Evolutionary conservation across 352 stramenopile genomes (phyloP), one percentile per base, ranked within the genome.

Genomic region (Nothophytophthora sp.): DNA sequence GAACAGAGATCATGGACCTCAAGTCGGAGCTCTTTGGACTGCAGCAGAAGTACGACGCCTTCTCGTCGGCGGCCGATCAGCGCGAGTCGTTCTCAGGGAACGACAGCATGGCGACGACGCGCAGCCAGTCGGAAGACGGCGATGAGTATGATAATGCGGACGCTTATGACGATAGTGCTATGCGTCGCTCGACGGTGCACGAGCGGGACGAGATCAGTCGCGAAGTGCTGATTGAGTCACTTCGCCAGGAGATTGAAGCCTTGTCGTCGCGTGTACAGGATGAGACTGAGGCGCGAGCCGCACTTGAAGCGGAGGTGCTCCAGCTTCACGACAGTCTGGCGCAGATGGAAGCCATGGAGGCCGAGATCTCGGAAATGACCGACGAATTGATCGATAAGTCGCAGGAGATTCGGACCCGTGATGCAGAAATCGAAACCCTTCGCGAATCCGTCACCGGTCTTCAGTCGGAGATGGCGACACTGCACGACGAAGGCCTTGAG

Each of bases 1-100:
- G 84, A 3, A 89, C 77, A 0, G 80, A 95, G 61, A 91, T 95
- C 33, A 71, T 92, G 65, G 84, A 95, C 51, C 76, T 95, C 48
- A 88, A 95, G 55, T 92, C 81, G 39, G 84, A 95, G 63, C 60
- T 95, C 8, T 90, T 79, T 35, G 70, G 70, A 19, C 60, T 94
- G 16, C 81, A 88, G 49, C 75, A 89, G 28, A 88, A 88, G 43
- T 64, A 67, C 41, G 79, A 85, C 27, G 65, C 61, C 10, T 50
- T 44, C 3, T 62, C 50, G 27, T 36, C 28, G 4, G 18, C 42
- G 15, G 49, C 49, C 2, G 60, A 67, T 23, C 57, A 51, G 6
- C 15, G 43, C 13, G 44, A 23, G 7, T 52, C 44, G 4, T 62
- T 73, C 36, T 73, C 63, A 5, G 52, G 44, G 5, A 70, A 63